A percentile compares a stretch with the other conserved stretches of the same genome.
Evolutionary conservation across 1,139 yeast genomes (phyloP).

Genomic region (Lodderomyces theae): DNA sequence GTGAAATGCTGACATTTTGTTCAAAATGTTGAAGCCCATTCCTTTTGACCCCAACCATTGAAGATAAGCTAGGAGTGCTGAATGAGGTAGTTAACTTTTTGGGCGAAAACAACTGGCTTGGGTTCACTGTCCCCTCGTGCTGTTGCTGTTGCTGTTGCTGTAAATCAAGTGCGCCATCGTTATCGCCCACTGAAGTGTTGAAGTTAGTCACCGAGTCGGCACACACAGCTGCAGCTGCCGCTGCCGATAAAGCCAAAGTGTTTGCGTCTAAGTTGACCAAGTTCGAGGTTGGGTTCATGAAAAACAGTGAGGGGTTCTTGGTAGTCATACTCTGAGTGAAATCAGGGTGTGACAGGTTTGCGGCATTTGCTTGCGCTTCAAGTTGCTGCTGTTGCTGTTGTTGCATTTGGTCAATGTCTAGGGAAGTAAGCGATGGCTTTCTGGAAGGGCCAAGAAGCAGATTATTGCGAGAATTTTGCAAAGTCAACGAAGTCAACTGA

Average conservation of each 20-base stretch:
- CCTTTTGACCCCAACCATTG: conserved; percentile 12
- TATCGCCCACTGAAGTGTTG: not conserved
- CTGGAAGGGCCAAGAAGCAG: conserved; percentile 7
- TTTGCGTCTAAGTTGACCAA: conserved; percentile 12
- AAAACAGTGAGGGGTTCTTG: conserved; percentile 7
- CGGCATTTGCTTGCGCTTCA: too few relatives aligned
- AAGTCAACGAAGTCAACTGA: conserved; percentile 29
- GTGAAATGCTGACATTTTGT: conserved; percentile 7
- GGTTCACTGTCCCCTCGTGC: conserved; percentile 32
- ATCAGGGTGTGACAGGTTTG: conserved; percentile 11
- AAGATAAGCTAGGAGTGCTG: conserved; percentile 16
- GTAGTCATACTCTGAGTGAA: conserved; percentile 7
- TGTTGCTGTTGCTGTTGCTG: not conserved
- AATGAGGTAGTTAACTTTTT: conserved; percentile 16
- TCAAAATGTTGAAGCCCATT: conserved; percentile 5
- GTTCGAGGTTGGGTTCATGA: conserved; percentile 6
- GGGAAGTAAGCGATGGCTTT: not conserved
- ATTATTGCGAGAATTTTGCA: conserved; percentile 16
- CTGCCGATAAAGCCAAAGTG: conserved; percentile 12
- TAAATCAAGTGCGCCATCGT: not conserved
- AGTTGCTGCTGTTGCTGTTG: conserved; percentile 7
- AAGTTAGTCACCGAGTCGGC: not conserved
- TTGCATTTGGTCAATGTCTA: conserved; percentile 2
- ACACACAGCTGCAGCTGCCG: conserved; percentile 14
- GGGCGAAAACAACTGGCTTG: conserved; percentile 27